Percentiles rank a stretch among this genome's conserved stretches.
These are phyloP conservation scores for Epichloe aotearoae DNA, from an alignment of 2,329 filamentous ascomycete species.

Conservation along the genomic window DNA sequence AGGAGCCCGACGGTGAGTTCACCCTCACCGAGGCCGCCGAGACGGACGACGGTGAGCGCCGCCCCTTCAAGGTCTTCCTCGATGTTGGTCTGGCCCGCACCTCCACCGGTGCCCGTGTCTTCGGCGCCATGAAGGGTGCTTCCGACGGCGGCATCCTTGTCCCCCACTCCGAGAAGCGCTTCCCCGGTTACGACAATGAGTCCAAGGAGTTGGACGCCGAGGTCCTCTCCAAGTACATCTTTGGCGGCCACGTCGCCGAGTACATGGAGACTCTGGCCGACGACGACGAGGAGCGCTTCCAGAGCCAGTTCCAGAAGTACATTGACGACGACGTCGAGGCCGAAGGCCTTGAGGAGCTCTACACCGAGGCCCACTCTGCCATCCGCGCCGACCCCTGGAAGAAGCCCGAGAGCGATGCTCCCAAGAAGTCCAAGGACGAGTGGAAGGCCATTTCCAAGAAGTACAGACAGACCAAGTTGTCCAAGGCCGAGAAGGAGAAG, in stretches of 20 bases:
- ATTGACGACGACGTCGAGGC: conserved; percentile 94
- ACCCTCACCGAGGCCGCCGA: conserved; percentile 88
- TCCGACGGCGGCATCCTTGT: conserved; percentile 95
- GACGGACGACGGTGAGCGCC: conserved; percentile 81
- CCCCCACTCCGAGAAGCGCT: conserved; percentile 98
- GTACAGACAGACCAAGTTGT: conserved; percentile 65
- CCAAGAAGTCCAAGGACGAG: conserved; percentile 96
- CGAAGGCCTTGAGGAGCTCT: conserved; percentile 92
- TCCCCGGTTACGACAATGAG: conserved; percentile 97
- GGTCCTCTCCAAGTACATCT: conserved; percentile 98
- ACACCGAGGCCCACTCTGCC: conserved; percentile 84
- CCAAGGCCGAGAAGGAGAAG: conserved; percentile 69
- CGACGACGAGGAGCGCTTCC: conserved; percentile 99
- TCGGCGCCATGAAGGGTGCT: conserved; percentile 98
- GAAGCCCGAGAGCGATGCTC: conserved; percentile 60
- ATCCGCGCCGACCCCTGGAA: conserved; percentile 98
- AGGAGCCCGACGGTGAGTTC: conserved; percentile 95
- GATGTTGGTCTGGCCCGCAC: conserved; percentile 96
- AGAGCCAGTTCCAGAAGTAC: conserved; percentile 96
- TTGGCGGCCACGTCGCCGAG: conserved; percentile 94
- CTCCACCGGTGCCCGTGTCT: conserved; percentile 96
- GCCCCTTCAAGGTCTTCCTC: conserved; percentile 98
- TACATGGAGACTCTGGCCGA: conserved; percentile 99
- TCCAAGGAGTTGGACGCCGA: conserved; percentile 95
- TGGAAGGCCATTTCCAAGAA: conserved; percentile 94